phyloP scores from a whole-genome alignment of 2,329 filamentous ascomycete genomes.

The Pyrenochaeta sp. region DNA sequence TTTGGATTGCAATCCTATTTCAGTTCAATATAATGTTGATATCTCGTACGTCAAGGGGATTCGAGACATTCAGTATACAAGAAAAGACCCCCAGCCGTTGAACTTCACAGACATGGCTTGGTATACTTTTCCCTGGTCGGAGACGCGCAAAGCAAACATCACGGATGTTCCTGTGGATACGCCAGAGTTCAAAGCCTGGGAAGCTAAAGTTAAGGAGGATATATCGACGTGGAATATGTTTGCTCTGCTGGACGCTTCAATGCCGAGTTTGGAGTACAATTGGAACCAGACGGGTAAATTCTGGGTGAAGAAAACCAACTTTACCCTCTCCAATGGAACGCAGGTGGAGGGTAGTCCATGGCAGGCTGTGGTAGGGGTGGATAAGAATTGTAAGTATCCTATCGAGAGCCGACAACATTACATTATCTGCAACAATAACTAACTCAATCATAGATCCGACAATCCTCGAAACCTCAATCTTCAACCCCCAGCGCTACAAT shows the following conservation, averaged over 20 bases:
- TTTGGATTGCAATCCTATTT: not conserved
- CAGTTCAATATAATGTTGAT: not conserved
- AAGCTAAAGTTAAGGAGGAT: not conserved
- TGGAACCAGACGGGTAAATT: not conserved
- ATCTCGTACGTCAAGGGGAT: not conserved
- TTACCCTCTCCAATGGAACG: not conserved
- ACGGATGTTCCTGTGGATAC: not conserved
- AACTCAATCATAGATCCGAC: not conserved
- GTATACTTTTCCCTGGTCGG: not conserved
- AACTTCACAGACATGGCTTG: not conserved
- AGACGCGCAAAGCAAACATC: too few species aligned
- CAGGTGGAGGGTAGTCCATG: not conserved
- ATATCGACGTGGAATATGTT: not conserved
- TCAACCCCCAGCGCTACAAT: not conserved
- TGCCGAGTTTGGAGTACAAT: too few species aligned
- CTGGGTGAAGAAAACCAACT: not conserved
- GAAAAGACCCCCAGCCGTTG: not conserved
- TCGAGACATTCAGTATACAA: not conserved
- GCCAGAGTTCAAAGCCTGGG: not conserved
- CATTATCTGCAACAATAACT: not conserved
- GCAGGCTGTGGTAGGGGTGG: not conserved
- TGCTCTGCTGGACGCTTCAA: too few species aligned
- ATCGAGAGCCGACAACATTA: too few species aligned
- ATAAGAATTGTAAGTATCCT: not conserved
- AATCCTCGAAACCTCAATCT: not conserved